These are phyloP conservation scores for Bauhinia variegata DNA, from an alignment of 306 rosid species.

Conservation along the genomic window DNA sequence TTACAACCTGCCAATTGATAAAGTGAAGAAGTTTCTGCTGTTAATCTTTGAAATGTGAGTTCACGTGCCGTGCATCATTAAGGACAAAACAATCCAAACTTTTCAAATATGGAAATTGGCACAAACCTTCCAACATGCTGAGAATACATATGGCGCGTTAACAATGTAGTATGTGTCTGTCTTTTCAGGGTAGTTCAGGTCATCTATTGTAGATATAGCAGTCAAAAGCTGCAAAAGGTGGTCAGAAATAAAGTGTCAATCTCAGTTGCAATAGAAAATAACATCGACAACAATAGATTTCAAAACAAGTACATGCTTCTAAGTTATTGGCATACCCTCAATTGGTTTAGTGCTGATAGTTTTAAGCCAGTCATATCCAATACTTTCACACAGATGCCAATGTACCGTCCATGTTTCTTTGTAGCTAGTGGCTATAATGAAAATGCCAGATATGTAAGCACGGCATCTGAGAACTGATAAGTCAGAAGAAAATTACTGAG, in stretches of 20 bases:
- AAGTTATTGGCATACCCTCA: conserved; percentile 60
- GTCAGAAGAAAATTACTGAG: conserved; percentile 21
- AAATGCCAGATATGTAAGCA: conserved; percentile 31
- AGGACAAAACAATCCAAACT: background rate
- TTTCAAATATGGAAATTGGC: background rate
- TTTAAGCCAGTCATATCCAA: conserved; percentile 94
- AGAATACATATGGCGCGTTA: conserved; percentile 84
- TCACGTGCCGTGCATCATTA: background rate
- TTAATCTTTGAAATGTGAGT: too few relatives aligned
- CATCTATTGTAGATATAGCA: conserved; percentile 84
- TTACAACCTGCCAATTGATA: too few relatives aligned
- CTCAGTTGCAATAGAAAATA: background rate
- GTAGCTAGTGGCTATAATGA: conserved; percentile 73
- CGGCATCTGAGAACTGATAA: background rate
- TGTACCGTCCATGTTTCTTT: conserved; percentile 67
- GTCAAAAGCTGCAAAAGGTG: conserved; percentile 89
- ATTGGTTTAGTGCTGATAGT: conserved; percentile 83
- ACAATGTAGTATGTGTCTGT: conserved; percentile 87
- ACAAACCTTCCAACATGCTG: conserved; percentile 99
- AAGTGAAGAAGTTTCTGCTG: too few relatives aligned
- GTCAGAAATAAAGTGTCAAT: too few relatives aligned
- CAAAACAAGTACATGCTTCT: background rate
- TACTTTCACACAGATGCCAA: conserved; percentile 83
- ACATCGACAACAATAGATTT: background rate
- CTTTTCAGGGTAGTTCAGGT: conserved; percentile 97